phyloP scores from a whole-genome alignment of 805 yeast genomes.

The Candida qinlingensis region DNA sequence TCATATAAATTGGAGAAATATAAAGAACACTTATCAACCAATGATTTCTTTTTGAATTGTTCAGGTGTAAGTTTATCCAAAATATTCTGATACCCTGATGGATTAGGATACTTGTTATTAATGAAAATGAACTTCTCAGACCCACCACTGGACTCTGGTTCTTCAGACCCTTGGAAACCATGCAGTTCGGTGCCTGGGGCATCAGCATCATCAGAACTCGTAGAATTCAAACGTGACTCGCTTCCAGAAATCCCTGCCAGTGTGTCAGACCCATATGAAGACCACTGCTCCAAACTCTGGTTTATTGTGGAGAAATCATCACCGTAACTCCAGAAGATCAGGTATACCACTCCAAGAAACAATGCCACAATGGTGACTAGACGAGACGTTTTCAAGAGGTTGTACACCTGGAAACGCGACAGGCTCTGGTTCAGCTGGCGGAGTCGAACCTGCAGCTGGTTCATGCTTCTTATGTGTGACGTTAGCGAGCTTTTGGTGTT shows the following conservation, averaged over 20 bases:
- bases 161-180: too few relatives aligned
- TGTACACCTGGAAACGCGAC: constrained; percentile 1
- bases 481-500: not conserved
- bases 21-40: constrained; percentile 13
- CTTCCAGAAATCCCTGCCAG: not conserved
- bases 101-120: constrained; percentile 18
- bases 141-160: not conserved
- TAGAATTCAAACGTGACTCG: too few relatives aligned
- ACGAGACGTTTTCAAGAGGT: not conserved
- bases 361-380: not conserved
- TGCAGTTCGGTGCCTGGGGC: too few relatives aligned
- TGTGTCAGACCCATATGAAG: not conserved
- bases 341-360: not conserved
- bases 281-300: not conserved
- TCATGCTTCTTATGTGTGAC: not conserved
- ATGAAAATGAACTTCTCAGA: constrained; percentile 13
- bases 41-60: constrained; percentile 10
- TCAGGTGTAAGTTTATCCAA: constrained; percentile 13
- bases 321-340: not conserved
- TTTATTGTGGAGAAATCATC: not conserved
- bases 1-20: constrained; percentile 18
- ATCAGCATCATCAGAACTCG: too few relatives aligned
- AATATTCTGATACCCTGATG: constrained; percentile 17
- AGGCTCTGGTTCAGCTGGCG: constrained; percentile 2
- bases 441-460: not conserved